Evolutionary conservation across 805 yeast genomes (phyloP), one percentile per base, ranked within the genome.

Genomic region (Cyberlindnera mycetangii): DNA sequence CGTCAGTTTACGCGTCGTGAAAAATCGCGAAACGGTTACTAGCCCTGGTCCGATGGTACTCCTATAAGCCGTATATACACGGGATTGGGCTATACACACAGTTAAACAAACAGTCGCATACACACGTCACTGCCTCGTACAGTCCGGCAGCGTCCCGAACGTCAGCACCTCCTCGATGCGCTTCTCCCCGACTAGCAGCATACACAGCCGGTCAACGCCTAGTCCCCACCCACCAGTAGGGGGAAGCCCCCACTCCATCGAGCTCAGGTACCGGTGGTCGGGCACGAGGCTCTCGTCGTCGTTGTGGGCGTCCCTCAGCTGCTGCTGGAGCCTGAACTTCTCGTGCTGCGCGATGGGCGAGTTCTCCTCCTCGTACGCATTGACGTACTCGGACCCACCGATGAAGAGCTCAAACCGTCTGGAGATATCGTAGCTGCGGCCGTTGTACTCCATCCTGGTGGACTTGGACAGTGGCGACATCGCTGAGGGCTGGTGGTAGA

Each of bases 211-310:
- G 59, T 93, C 99, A 17, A 93, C 74, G 0, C 99, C 99, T 48
- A 95, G 68, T 0, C 99, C 99, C 87, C 97, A 87, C 0, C 99
- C 99, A 2, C 96, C 98, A 3, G 97, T 92, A 1, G 99, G 99
- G 3, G 98, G 97, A 68, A 93, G 75, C 1, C 96, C 98, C 75
- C 83, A 87, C 59, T 88, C 92, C 90, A 93, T 81, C 14, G 83
- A 77, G 34, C 76, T 73, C 1, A 89, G 78, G 60, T 79, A 93
- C 38, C 72, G 71, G 56, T 76, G 66, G 61, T 93, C 99, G 0
- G 95, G 87, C 0, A 83, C 60, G 30, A 84, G 68, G 5, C 81
- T 64, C 48, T 89, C 96, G 2, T 59, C 56, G 55, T 86, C 95
- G 4, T 73, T 65, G 44, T 59, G 75, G 7, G 69, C 67, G 2